Evolutionary conservation across 73 alveolate species (phyloP).

Genomic region (Paramecium biaurelia): DNA sequence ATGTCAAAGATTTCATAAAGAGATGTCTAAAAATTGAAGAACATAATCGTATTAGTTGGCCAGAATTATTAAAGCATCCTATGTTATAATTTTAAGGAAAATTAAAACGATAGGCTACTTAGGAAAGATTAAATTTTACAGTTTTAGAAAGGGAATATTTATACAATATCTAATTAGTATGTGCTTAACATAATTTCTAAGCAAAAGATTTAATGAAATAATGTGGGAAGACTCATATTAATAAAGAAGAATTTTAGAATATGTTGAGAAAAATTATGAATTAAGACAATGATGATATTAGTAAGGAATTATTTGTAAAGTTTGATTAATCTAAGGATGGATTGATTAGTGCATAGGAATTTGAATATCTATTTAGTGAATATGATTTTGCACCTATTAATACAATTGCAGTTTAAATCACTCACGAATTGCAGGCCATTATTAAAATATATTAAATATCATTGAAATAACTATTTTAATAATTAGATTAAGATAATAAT

Average conservation of each 20-base stretch:
- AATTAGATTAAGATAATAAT: neutral
- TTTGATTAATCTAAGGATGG: slow-evolving; percentile 19
- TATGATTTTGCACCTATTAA: neutral
- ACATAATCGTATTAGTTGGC: neutral
- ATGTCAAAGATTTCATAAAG: slow-evolving; percentile 39
- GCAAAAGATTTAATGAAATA: neutral
- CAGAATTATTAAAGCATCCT: neutral
- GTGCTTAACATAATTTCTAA: neutral
- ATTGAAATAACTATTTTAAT: neutral
- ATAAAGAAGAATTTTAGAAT: neutral
- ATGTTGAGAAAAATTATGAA: neutral
- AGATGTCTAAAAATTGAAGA: slow-evolving; percentile 26
- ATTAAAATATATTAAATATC: neutral
- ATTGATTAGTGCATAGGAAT: neutral
- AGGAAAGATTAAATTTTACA: neutral
- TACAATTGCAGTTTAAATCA: neutral
- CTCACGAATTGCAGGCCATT: neutral
- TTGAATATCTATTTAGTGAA: neutral
- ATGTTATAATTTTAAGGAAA: neutral
- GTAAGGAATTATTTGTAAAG: neutral
- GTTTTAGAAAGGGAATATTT: neutral
- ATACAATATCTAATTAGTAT: neutral
- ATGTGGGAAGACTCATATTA: neutral
- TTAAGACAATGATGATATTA: neutral
- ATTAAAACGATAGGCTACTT: neutral